A percentile compares a stretch with the other conserved stretches of the same genome.
phyloP scores from a whole-genome alignment of 352 stramenopile species.

The Aphanomyces astaci region DNA sequence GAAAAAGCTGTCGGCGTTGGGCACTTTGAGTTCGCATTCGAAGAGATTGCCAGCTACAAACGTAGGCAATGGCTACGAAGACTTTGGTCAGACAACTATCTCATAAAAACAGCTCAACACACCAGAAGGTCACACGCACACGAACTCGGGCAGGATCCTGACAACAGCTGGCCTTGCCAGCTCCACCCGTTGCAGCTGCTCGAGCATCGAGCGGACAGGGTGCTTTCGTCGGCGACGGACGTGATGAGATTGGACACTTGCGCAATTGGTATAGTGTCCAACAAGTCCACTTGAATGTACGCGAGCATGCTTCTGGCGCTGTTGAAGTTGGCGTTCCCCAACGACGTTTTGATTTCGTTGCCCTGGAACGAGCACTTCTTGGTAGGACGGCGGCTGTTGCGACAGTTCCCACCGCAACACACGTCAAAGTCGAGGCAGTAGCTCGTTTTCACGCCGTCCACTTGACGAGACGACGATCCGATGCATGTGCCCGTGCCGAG shows the following conservation, averaged over 20 bases:
- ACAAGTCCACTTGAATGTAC: conserved; percentile 2
- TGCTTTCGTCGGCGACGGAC: neutral
- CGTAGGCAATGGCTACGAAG: conserved; percentile 2
- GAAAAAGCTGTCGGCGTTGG: conserved; percentile 20
- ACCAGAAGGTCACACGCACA: conserved; percentile 11
- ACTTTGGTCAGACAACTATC: neutral
- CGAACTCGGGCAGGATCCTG: neutral
- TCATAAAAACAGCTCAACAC: neutral
- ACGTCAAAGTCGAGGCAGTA: conserved; percentile 14
- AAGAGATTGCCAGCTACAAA: conserved; percentile 4
- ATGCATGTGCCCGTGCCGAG: conserved; percentile 2
- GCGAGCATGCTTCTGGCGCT: neutral
- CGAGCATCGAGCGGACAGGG: conserved; percentile 7
- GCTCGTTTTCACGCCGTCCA: neutral
- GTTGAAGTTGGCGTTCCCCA: neutral
- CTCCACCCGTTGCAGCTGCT: conserved; percentile 21
- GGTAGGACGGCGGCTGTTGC: conserved; percentile 11
- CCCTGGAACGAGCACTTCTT: conserved; percentile 10
- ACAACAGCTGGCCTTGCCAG: neutral
- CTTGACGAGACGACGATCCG: neutral
- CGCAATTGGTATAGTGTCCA: neutral
- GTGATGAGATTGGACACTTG: neutral
- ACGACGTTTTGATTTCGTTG: neutral
- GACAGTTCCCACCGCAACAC: conserved; percentile 18
- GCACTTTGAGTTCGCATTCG: conserved; percentile 19